A percentile compares a stretch with the other conserved stretches of the same genome.
Evolutionary conservation across 371 early-diverging fungal species (phyloP).

Genomic region (Apophysomyces variabilis): DNA sequence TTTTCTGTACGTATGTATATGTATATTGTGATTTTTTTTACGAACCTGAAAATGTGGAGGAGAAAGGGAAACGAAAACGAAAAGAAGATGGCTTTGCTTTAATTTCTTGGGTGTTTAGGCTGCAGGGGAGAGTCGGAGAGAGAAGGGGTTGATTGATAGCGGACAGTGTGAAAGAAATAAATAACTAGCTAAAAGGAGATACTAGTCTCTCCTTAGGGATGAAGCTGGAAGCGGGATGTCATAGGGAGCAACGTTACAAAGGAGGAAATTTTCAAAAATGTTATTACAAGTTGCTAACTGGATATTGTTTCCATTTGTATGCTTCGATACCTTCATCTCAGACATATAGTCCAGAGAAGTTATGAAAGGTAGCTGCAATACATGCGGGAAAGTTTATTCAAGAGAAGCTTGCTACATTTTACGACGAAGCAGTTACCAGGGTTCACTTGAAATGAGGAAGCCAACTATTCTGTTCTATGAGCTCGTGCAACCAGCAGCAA

Average conservation of each 20-base stretch:
- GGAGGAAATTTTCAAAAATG: not conserved
- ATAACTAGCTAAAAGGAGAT: conserved; percentile 3
- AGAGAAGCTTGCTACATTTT: no score
- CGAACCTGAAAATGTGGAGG: not conserved
- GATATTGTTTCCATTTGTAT: conserved; percentile 7
- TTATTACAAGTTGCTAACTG: conserved; percentile 1
- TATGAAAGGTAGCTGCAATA: conserved; percentile 32
- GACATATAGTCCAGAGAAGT: conserved; percentile 31
- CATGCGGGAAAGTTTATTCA: conserved; percentile 23
- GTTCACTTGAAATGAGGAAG: conserved; percentile 38
- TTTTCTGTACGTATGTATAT: no score
- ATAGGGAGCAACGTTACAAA: not conserved
- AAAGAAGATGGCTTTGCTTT: not conserved
- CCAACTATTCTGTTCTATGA: conserved; percentile 24
- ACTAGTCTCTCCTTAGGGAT: conserved; percentile 1
- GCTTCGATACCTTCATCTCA: not conserved
- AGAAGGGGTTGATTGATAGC: not conserved
- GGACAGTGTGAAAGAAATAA: conserved; percentile 2
- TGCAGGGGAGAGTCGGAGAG: not conserved
- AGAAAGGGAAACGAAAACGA: conserved; percentile 9
- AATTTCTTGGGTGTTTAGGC: not conserved
- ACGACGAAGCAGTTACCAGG: conserved; percentile 30
- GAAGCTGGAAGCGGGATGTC: not conserved
- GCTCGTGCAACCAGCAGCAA: conserved; percentile 4
- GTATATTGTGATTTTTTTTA: conserved; percentile 9